phyloP scores from a whole-genome alignment of 345 rosid species.

The Hibiscus mutabilis region DNA sequence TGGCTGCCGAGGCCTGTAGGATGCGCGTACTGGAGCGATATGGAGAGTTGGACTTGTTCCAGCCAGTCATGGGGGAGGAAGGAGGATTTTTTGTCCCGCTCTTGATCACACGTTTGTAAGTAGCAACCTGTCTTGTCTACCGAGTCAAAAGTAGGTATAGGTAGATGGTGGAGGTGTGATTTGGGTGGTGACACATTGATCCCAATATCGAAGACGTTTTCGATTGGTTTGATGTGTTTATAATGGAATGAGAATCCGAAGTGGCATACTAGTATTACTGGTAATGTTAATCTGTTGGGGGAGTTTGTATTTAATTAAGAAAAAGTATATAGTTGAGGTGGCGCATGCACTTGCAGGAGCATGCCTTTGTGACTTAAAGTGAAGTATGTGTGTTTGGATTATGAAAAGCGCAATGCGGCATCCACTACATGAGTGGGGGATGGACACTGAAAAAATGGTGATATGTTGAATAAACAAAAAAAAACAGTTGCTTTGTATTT shows the following conservation, averaged over 20 bases:
- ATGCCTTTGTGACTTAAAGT: neutral
- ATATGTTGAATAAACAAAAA: neutral
- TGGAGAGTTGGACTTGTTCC: slow-evolving; percentile 71
- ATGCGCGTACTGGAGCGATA: slow-evolving; percentile 89
- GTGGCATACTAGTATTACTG: neutral
- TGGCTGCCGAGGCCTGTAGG: slow-evolving; percentile 92
- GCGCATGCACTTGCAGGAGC: neutral
- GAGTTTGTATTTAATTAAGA: neutral
- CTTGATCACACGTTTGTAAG: slow-evolving; percentile 72
- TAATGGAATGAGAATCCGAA: neutral
- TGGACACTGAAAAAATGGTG: neutral
- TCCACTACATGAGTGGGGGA: slow-evolving; percentile 7
- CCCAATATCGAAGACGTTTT: neutral
- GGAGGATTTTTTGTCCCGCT: slow-evolving; percentile 58
- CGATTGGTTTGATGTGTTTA: neutral
- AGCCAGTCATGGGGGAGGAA: slow-evolving; percentile 76
- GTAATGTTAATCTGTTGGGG: neutral
- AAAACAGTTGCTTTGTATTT: neutral
- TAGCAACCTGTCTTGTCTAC: neutral
- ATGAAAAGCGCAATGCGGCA: neutral
- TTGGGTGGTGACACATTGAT: neutral
- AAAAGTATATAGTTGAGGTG: neutral
- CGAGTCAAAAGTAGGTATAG: neutral
- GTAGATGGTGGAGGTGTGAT: neutral
- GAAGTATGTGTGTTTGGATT: neutral